Conservation (phyloP, 192 early-diverging fungal species). For the Linnemannia zychae region DNA sequence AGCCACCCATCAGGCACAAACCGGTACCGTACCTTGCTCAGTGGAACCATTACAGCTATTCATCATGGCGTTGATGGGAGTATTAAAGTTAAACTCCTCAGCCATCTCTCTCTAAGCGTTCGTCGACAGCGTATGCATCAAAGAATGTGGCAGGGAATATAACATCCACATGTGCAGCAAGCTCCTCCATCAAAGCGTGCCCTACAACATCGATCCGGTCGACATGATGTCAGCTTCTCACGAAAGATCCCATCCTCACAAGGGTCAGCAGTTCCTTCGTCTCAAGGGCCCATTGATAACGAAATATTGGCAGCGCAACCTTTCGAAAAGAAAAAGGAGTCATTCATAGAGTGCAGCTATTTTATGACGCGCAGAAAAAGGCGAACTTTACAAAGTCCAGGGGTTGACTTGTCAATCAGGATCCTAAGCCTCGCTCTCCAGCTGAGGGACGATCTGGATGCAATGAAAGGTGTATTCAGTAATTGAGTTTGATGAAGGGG, state of each 20-base stretch:
- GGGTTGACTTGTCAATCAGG: not conserved
- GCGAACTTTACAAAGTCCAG: not conserved
- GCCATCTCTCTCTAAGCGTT: too few relatives aligned
- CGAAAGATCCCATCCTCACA: not conserved
- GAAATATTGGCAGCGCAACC: not conserved
- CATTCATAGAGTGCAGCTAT: constrained; percentile 6
- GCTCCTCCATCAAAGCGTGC: not conserved
- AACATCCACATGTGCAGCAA: too few relatives aligned
- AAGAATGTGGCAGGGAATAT: too few relatives aligned
- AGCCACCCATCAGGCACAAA: too few relatives aligned
- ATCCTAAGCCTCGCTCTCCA: not conserved
- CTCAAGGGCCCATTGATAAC: not conserved
- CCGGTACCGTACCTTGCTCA: too few relatives aligned
- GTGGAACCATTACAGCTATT: too few relatives aligned
- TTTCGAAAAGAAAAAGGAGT: too few relatives aligned
- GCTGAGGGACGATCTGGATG: not conserved
- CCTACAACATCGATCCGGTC: not conserved
- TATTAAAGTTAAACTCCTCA: too few relatives aligned
- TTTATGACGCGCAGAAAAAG: constrained; percentile 3
- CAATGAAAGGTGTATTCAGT: constrained; percentile 3
- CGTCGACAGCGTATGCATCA: too few relatives aligned
- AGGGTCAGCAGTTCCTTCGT: not conserved
- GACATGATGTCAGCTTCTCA: not conserved
- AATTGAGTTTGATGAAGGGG: not conserved
- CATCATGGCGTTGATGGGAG: too few relatives aligned